Evolutionary conservation across 352 stramenopile species (phyloP), one percentile per base, ranked within the genome.

Genomic region (Phytophthora ohioensis): DNA sequence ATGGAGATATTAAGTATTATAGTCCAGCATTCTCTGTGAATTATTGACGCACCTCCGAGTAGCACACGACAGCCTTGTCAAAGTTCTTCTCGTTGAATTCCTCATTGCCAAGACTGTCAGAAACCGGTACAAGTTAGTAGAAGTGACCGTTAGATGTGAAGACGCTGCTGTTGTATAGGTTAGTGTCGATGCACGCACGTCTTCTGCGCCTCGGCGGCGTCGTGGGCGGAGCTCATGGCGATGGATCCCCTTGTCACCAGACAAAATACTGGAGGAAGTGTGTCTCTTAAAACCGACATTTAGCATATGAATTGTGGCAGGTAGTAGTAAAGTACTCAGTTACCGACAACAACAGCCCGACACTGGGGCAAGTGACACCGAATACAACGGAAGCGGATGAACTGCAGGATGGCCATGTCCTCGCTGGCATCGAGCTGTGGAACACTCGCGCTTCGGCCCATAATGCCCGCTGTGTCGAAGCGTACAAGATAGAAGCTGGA

Each of bases 1-100:
- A 41, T 6, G 27, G 11, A 12, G 12, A 6, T 48, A 57, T 57
- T 45, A 12, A 17, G 48, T 48, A 62, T 39, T 1, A 55, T 35
- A 39, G 10, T 10, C 13, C 39, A 12, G 21, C 17, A 11, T 38
- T 21, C 17, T 6, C 4, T 57, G 12, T 43, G 8, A 38, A 2
- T 49, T 34, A 9, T 35, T 57, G 27, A 48, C 56, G 36, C 55
- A 91, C 87, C 84, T 94, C 83, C 31, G 80, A 87, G 78, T 94
- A 94, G 65, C 85, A 83, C 64, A 91, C 82, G 58, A 92, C 76
- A 46, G 87, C 87, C 68, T 92, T 91, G 69, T 81, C 85, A 54
- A 92, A 94, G 82, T 91, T 93, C 73, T 95, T 95, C 48, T 84
- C 64, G 61, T 93, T 95, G 71, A 95, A 95, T 70, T 95, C 88